Evolutionary conservation across 2,329 filamentous ascomycete species (phyloP).

Genomic region (Penicillium rolfsii): DNA sequence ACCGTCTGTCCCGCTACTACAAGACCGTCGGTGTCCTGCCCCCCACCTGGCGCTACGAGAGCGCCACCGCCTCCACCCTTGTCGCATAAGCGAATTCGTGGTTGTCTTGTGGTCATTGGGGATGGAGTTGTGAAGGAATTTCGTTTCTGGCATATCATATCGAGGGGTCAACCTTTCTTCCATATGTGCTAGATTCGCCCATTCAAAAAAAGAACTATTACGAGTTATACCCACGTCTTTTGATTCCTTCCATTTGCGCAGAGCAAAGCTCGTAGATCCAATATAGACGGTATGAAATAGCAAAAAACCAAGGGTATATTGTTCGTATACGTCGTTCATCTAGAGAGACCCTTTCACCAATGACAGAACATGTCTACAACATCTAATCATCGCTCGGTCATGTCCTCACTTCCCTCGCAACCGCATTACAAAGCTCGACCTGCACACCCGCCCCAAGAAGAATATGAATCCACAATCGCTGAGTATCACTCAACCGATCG

Average conservation of each 20-base stretch:
- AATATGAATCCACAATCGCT: constrained; percentile 95
- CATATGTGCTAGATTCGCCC: constrained; percentile 27
- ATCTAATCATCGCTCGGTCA: not conserved
- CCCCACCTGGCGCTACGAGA: constrained; percentile 99
- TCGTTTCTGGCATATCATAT: constrained; percentile 6
- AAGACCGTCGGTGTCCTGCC: constrained; percentile 85
- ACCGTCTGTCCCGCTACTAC: constrained; percentile 99
- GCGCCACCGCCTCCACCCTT: constrained; percentile 90
- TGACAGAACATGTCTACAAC: not conserved
- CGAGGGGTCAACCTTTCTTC: constrained; percentile 5
- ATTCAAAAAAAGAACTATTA: constrained; percentile 31
- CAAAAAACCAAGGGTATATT: constrained; percentile 4
- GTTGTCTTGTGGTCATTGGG: constrained; percentile 27
- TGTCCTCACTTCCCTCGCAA: constrained; percentile 58
- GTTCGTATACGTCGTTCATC: constrained; percentile 2
- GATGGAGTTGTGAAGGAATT: constrained; percentile 15
- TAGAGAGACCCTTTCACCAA: not conserved
- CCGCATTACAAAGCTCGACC: constrained; percentile 77
- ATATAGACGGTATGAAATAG: no score
- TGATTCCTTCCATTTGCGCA: constrained; percentile 7
- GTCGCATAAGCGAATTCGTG: constrained; percentile 70
- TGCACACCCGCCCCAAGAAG: constrained; percentile 79
- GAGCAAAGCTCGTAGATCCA: not conserved
- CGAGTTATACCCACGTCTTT: constrained; percentile 26
- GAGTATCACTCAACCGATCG: constrained; percentile 92